phyloP scores from a whole-genome alignment of 768 basidiomycete species.

The Tylopilus rubrobrunneus region DNA sequence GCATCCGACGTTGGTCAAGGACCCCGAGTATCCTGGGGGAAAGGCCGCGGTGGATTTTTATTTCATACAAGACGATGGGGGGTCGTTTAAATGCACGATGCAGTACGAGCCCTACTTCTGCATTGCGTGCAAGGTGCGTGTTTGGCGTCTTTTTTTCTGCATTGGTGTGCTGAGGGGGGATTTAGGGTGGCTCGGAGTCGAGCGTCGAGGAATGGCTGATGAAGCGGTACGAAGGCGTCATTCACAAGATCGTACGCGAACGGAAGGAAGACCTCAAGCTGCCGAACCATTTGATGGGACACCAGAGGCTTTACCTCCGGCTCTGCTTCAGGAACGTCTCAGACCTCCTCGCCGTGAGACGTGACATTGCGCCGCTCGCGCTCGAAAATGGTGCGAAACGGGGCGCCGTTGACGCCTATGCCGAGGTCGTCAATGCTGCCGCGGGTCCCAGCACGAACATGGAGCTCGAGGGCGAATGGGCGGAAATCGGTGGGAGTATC shows the following conservation, averaged over 20 bases:
- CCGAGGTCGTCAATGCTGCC: conserved; percentile 87
- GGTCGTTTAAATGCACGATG: conserved; percentile 92
- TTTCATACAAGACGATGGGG: conserved; percentile 96
- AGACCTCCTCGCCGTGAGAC: conserved; percentile 81
- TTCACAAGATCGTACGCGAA: conserved; percentile 73
- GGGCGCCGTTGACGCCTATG: conserved; percentile 95
- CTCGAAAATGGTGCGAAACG: conserved; percentile 88
- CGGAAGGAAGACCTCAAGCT: conserved; percentile 92
- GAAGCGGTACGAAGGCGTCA: conserved; percentile 87
- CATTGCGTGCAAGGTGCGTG: conserved; percentile 81
- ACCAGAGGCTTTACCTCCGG: conserved; percentile 83
- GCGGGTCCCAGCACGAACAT: conserved; percentile 63
- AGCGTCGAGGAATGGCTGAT: conserved; percentile 93
- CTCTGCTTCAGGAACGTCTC: conserved; percentile 91
- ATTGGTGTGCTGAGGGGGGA: not conserved
- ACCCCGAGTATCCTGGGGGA: conserved; percentile 79
- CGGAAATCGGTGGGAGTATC: conserved; percentile 41
- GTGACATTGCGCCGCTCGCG: conserved; percentile 87
- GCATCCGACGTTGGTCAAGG: conserved; percentile 94
- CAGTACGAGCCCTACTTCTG: conserved; percentile 94
- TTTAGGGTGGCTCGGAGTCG: conserved; percentile 78
- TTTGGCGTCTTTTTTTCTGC: not conserved
- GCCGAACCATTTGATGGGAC: conserved; percentile 97
- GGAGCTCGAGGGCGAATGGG: conserved; percentile 64
- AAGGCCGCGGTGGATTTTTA: conserved; percentile 93